These are phyloP conservation scores for Coffea humblotiana DNA, from an alignment of 305 asterid species.

Conservation along the genomic window DNA sequence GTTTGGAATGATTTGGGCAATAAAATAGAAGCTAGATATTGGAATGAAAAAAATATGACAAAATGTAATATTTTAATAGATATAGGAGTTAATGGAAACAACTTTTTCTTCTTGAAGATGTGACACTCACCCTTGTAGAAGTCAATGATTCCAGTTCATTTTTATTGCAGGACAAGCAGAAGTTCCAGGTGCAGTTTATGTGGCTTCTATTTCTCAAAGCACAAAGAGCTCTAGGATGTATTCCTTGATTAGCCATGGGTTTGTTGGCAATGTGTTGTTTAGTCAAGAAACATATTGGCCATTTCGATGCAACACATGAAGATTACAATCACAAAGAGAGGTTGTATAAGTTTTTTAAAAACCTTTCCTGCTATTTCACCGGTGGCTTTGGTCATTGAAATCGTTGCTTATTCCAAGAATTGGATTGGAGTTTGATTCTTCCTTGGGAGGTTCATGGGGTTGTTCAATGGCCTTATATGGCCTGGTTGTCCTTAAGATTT, in stretches of 20 bases:
- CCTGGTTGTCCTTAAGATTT: slow-evolving; percentile 80
- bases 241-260: slow-evolving; percentile 53
- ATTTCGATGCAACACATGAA: slow-evolving; percentile 66
- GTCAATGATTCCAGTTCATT: too few relatives aligned
- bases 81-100: too few relatives aligned
- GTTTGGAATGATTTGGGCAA: too few relatives aligned
- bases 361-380: slow-evolving; percentile 66
- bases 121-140: too few relatives aligned
- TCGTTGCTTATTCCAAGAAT: slow-evolving; percentile 61
- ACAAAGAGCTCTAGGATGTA: too few relatives aligned
- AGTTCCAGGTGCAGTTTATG: too few relatives aligned
- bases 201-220: too few relatives aligned
- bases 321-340: slow-evolving; percentile 67
- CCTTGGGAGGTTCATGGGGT: slow-evolving; percentile 76
- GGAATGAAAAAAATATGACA: too few relatives aligned
- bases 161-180: too few relatives aligned
- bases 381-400: slow-evolving; percentile 58
- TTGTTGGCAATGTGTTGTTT: slow-evolving; percentile 41
- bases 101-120: too few relatives aligned
- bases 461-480: slow-evolving; percentile 64
- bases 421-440: slow-evolving; percentile 69
- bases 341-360: slow-evolving; percentile 64
- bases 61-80: too few relatives aligned
- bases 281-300: slow-evolving; percentile 65
- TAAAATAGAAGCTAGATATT: too few relatives aligned